Evolutionary conservation across 345 rosid genomes (phyloP).

Genomic region (Boechera divaricarpa): DNA sequence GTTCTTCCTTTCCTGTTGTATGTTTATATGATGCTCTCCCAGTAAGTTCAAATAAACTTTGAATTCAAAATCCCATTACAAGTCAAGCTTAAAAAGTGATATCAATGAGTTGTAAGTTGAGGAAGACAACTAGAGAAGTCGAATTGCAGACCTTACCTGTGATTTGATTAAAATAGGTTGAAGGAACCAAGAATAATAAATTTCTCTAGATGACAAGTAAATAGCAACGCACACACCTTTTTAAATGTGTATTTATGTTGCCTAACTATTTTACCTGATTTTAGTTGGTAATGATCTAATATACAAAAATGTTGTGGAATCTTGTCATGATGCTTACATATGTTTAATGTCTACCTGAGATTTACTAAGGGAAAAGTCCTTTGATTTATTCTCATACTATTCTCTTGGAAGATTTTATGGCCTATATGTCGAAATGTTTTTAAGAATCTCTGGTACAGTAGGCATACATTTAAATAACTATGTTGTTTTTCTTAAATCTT

Average conservation of each 20-base stretch:
- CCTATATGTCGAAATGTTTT: conserved; percentile 6
- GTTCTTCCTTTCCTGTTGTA: conserved; percentile 13
- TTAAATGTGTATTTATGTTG: neutral
- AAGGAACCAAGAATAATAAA: neutral
- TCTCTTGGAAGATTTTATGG: conserved; percentile 10
- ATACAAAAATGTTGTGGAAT: conserved; percentile 4
- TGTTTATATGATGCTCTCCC: conserved; percentile 32
- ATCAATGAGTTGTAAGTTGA: neutral
- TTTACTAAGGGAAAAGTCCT: conserved; percentile 9
- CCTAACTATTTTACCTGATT: neutral
- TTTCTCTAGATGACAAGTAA: neutral
- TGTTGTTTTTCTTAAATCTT: conserved; percentile 40
- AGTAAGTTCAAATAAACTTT: conserved; percentile 5
- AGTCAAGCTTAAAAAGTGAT: neutral
- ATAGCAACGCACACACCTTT: neutral
- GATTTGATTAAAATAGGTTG: neutral
- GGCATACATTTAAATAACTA: conserved; percentile 34
- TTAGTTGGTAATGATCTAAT: conserved; percentile 10
- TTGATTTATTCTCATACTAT: neutral
- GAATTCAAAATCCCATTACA: neutral
- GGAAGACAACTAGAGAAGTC: neutral
- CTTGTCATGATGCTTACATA: conserved; percentile 27
- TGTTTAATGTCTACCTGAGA: conserved; percentile 1
- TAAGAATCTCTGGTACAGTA: neutral
- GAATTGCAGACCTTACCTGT: neutral